These are phyloP conservation scores for Begonia loranthoides DNA, from an alignment of 306 rosid species.

Conservation along the genomic window DNA sequence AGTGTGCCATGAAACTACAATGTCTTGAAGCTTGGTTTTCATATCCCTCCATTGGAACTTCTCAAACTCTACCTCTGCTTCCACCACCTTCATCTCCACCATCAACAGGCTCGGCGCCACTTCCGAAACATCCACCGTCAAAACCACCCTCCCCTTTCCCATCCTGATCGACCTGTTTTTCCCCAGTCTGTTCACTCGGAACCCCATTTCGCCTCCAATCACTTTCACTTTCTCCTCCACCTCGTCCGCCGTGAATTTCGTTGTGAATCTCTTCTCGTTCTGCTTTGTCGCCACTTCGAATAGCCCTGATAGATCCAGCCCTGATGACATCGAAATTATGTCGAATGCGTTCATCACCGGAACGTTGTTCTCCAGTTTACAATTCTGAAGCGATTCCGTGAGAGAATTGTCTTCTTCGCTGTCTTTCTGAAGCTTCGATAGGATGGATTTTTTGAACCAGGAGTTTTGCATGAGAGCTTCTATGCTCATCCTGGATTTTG, in stretches of 20 bases:
- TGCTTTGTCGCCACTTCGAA: slow-evolving; percentile 25
- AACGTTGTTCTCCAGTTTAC: slow-evolving; percentile 4
- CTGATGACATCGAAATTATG: slow-evolving; percentile 84
- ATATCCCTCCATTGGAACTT: slow-evolving; percentile 41
- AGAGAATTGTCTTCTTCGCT: slow-evolving; percentile 4
- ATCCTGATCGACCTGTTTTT: slow-evolving; percentile 47
- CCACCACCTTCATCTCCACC: slow-evolving; percentile 43
- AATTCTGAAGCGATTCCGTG: slow-evolving; percentile 15
- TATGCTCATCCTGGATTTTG: slow-evolving; percentile 32
- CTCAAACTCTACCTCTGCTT: slow-evolving; percentile 47
- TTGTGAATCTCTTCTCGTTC: slow-evolving; percentile 44
- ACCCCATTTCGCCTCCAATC: slow-evolving; percentile 44
- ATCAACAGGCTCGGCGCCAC: slow-evolving; percentile 29
- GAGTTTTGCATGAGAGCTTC: slow-evolving; percentile 22
- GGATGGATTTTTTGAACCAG: slow-evolving; percentile 46
- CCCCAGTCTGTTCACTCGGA: slow-evolving; percentile 36
- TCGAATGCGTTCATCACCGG: slow-evolving; percentile 65
- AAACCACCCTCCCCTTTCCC: slow-evolving; percentile 45
- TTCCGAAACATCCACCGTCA: slow-evolving; percentile 42
- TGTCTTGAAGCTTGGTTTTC: slow-evolving; percentile 32
- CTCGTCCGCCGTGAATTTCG: slow-evolving; percentile 18
- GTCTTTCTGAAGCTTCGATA: slow-evolving; percentile 7
- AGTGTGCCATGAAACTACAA: slow-evolving; percentile 47
- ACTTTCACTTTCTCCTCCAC: slow-evolving; percentile 54
- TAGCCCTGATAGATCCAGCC: slow-evolving; percentile 62